Percentiles rank a stretch among this genome's conserved stretches.
phyloP scores from a whole-genome alignment of 805 yeast genomes.

The Metschnikowia reukaufii region DNA sequence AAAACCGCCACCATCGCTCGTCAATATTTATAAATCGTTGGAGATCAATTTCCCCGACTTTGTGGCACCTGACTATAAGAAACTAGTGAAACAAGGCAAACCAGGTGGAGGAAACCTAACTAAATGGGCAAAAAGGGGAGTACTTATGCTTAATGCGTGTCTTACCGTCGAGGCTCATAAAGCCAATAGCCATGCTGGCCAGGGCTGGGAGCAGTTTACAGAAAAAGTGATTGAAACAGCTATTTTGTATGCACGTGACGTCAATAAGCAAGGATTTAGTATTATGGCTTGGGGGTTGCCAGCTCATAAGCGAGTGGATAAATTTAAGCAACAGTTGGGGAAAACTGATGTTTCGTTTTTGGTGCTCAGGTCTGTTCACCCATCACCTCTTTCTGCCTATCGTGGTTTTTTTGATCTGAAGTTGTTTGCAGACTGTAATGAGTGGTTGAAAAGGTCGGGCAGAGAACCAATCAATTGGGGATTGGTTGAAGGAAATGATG shows the following conservation, averaged over 20 bases:
- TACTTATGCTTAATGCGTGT: conserved; percentile 80
- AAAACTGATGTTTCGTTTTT: conserved; percentile 36
- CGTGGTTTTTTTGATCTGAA: conserved; percentile 75
- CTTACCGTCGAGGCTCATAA: conserved; percentile 90
- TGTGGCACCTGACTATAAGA: conserved; percentile 46
- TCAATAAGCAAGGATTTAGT: conserved; percentile 51
- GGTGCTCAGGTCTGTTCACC: conserved; percentile 80
- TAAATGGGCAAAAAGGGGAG: conserved; percentile 87
- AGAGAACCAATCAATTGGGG: conserved; percentile 66
- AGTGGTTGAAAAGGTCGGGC: conserved; percentile 59
- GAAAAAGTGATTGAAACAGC: conserved; percentile 61
- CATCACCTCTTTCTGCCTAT: conserved; percentile 90
- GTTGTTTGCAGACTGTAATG: conserved; percentile 75
- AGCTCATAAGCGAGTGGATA: conserved; percentile 61
- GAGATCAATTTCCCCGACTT: conserved; percentile 66
- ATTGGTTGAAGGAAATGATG: conserved; percentile 30
- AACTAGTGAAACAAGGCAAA: conserved; percentile 23
- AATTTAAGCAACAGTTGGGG: conserved; percentile 26
- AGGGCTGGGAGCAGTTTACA: conserved; percentile 93
- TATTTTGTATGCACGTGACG: conserved; percentile 44
- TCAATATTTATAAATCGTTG: conserved; percentile 82
- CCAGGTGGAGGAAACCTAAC: conserved; percentile 66
- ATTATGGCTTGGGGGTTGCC: conserved; percentile 83
- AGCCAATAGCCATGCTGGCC: conserved; percentile 87
- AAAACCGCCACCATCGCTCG: conserved; percentile 79